These are phyloP conservation scores for Euptelea pleiosperma DNA, from an alignment of 164 flowering plant genomes.

Conservation along the genomic window DNA sequence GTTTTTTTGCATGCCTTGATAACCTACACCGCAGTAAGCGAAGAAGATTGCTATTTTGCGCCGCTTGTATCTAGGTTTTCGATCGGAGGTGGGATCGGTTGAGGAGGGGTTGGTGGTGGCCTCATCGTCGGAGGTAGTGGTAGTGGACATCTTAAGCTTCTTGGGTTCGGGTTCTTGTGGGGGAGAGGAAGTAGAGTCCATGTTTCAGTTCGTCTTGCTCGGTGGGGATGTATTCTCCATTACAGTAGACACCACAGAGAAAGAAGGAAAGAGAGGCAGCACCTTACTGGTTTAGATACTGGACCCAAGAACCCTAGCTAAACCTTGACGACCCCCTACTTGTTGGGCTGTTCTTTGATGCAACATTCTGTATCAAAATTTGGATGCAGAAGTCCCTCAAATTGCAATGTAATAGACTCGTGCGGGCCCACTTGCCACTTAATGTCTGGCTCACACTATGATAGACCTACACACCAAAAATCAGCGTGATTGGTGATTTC, in stretches of 20 bases:
- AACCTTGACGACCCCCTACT: too few relatives aligned
- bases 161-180: conserved; percentile 46
- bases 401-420: too few relatives aligned
- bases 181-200: conserved; percentile 24
- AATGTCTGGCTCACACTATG: too few relatives aligned
- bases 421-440: too few relatives aligned
- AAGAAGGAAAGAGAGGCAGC: background rate
- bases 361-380: too few relatives aligned
- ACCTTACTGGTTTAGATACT: too few relatives aligned
- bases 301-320: conserved; percentile 10
- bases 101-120: conserved; percentile 5
- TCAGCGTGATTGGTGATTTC: too few relatives aligned
- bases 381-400: too few relatives aligned
- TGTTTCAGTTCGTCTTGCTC: conserved; percentile 8
- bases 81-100: conserved; percentile 13
- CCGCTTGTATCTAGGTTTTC: conserved; percentile 62
- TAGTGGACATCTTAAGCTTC: conserved; percentile 67
- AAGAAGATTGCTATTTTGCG: conserved; percentile 88
- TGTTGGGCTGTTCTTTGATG: too few relatives aligned
- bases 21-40: conserved; percentile 92
- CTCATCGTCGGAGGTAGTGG: conserved; percentile 46
- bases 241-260: background rate
- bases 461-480: too few relatives aligned
- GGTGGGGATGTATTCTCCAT: background rate
- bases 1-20: conserved; percentile 97